These are phyloP conservation scores for Huntiella abstrusa DNA, from an alignment of 2,329 filamentous ascomycete species.

Conservation along the genomic window DNA sequence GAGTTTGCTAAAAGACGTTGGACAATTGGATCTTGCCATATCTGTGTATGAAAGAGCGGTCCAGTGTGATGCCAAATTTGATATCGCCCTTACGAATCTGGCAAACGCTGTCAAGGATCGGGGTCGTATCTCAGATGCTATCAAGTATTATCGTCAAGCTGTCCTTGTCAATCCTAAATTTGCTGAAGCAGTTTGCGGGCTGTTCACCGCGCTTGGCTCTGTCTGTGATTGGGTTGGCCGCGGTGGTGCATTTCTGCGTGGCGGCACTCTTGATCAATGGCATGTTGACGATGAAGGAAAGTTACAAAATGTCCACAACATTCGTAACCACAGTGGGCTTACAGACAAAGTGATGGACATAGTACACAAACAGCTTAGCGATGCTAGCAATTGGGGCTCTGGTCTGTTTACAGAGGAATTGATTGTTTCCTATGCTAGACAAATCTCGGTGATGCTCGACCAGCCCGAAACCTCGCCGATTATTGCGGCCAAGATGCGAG, in stretches of 20 bases:
- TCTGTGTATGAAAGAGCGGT: conserved; percentile 96
- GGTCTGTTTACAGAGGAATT: conserved; percentile 43
- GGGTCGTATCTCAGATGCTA: conserved; percentile 79
- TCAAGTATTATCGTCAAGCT: conserved; percentile 75
- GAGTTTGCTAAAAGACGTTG: conserved; percentile 88
- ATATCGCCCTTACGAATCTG: conserved; percentile 89
- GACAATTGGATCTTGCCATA: conserved; percentile 77
- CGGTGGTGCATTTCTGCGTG: conserved; percentile 62
- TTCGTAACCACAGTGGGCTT: conserved; percentile 52
- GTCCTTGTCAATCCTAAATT: conserved; percentile 88
- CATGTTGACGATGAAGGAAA: conserved; percentile 76
- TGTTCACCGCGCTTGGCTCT: conserved; percentile 88
- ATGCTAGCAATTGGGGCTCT: conserved; percentile 72
- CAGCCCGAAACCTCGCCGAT: conserved; percentile 19
- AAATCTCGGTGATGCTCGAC: conserved; percentile 25
- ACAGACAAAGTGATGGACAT: conserved; percentile 83
- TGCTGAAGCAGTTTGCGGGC: conserved; percentile 86
- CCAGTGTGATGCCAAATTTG: conserved; percentile 78
- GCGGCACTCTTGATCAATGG: conserved; percentile 68
- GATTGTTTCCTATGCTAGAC: conserved; percentile 30
- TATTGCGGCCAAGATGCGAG: conserved; percentile 23
- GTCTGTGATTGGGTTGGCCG: conserved; percentile 88
- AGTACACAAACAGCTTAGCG: conserved; percentile 68
- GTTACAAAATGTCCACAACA: conserved; percentile 52
- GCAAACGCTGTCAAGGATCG: conserved; percentile 97